Evolutionary conservation across 2,329 filamentous ascomycete genomes (phyloP).

Genomic region (Hypoxylon sp.): DNA sequence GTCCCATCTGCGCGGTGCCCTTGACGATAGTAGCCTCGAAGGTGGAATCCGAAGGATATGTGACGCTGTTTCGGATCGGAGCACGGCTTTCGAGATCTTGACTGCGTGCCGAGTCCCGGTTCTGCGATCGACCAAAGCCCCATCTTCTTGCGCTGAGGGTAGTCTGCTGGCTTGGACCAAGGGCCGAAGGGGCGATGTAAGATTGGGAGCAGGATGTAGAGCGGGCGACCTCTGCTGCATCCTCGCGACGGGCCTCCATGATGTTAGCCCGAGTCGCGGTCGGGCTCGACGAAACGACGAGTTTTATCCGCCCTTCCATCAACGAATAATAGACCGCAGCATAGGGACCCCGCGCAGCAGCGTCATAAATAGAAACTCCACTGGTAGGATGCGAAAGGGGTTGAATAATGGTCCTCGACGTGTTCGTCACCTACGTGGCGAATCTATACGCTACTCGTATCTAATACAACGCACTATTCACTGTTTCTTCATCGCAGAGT

Average conservation of each 20-base stretch:
- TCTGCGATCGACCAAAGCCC: conserved; percentile 11
- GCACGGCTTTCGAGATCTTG: conserved; percentile 11
- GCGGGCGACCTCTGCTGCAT: not conserved
- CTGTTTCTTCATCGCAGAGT: not conserved
- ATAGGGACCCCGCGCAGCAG: conserved; percentile 5
- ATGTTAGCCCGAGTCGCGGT: not conserved
- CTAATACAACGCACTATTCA: conserved; percentile 6
- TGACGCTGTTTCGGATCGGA: conserved; percentile 23
- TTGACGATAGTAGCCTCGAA: conserved; percentile 25
- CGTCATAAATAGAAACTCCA: conserved; percentile 7
- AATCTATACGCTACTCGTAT: conserved; percentile 10
- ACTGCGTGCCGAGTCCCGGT: not conserved
- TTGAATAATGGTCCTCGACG: conserved; percentile 23
- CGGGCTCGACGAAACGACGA: not conserved
- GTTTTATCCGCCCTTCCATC: not conserved
- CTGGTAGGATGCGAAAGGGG: conserved; percentile 18
- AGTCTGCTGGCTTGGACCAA: not conserved
- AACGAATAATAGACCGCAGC: not conserved
- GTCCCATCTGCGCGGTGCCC: conserved; percentile 18
- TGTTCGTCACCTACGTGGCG: conserved; percentile 32
- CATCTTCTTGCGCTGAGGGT: conserved; percentile 5
- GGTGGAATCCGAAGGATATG: conserved; percentile 20
- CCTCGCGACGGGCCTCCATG: conserved; percentile 8
- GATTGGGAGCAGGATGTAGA: not conserved
- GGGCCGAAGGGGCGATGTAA: not conserved